phyloP scores from a whole-genome alignment of 306 rosid genomes.

The Ormosia semicastrata region DNA sequence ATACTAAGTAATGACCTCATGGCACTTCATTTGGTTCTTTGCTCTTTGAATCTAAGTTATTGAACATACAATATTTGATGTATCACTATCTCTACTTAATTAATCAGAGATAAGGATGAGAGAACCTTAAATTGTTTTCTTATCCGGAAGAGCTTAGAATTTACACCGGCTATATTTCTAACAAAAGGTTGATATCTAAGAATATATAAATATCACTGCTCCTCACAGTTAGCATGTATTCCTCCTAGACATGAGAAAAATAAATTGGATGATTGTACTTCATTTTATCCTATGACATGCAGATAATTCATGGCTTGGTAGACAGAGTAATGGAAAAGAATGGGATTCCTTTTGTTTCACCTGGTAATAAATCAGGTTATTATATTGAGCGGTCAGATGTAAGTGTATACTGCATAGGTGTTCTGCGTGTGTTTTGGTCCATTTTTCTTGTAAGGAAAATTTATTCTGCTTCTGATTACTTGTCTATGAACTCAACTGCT shows the following conservation, averaged over 20 bases:
- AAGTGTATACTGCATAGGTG: slow-evolving; percentile 31
- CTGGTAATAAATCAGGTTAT: slow-evolving; percentile 60
- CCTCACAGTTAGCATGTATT: not conserved
- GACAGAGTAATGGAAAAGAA: slow-evolving; percentile 82
- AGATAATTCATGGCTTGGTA: slow-evolving; percentile 94
- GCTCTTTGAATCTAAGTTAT: slow-evolving; percentile 9
- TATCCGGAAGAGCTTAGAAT: not conserved
- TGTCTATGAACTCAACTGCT: slow-evolving; percentile 8
- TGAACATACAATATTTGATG: not conserved
- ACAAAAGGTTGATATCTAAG: not conserved
- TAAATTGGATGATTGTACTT: not conserved
- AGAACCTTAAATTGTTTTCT: not conserved
- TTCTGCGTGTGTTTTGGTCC: not conserved
- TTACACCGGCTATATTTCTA: not conserved
- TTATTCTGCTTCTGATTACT: slow-evolving; percentile 1
- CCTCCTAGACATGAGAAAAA: not conserved
- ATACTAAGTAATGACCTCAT: slow-evolving; percentile 8
- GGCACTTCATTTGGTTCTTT: slow-evolving; percentile 15
- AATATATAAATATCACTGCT: not conserved
- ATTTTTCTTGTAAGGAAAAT: not conserved
- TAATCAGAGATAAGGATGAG: not conserved
- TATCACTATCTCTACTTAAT: not conserved
- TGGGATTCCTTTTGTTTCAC: slow-evolving; percentile 67
- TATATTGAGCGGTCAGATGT: slow-evolving; percentile 66
- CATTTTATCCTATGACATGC: slow-evolving; percentile 28